Evolutionary conservation across 2,329 filamentous ascomycete species (phyloP).

Genomic region (Phoma sp.): DNA sequence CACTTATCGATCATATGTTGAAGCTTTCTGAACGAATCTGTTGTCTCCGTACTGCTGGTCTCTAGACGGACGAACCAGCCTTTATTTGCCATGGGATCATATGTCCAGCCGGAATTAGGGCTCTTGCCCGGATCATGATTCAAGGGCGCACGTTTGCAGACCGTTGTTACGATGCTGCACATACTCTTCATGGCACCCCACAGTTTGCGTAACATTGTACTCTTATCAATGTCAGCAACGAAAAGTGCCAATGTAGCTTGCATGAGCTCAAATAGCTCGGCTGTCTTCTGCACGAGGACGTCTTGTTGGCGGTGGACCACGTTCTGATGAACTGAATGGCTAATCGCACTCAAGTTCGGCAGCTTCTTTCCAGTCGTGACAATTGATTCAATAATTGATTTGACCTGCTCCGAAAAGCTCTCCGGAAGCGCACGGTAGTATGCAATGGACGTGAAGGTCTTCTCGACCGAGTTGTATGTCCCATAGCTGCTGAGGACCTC

Average conservation of each 20-base stretch:
- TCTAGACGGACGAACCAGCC: slow-evolving; percentile 30
- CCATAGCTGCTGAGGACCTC: slow-evolving; percentile 17
- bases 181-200: slow-evolving; percentile 37
- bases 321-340: slow-evolving; percentile 23
- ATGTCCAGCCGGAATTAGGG: slow-evolving; percentile 13
- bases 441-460: slow-evolving; percentile 31
- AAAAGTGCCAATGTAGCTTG: slow-evolving; percentile 31
- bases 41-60: not conserved
- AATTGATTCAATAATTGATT: not conserved
- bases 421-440: slow-evolving; percentile 36
- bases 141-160: slow-evolving; percentile 9
- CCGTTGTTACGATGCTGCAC: not conserved
- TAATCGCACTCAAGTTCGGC: not conserved
- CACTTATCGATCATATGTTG: slow-evolving; percentile 26
- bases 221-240: slow-evolving; percentile 28
- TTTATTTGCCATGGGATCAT: slow-evolving; percentile 5
- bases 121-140: slow-evolving; percentile 14
- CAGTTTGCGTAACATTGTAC: slow-evolving; percentile 30
- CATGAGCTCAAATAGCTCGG: slow-evolving; percentile 22
- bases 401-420: slow-evolving; percentile 11
- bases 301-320: slow-evolving; percentile 22
- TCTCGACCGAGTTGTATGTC: slow-evolving; percentile 21
- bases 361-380: not conserved
- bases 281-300: slow-evolving; percentile 15
- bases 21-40: slow-evolving; percentile 2